Percentiles rank a stretch among this genome's conserved stretches.
Evolutionary conservation across 1,139 yeast genomes (phyloP).

Genomic region (Zygosaccharomyces pseudobailii): DNA sequence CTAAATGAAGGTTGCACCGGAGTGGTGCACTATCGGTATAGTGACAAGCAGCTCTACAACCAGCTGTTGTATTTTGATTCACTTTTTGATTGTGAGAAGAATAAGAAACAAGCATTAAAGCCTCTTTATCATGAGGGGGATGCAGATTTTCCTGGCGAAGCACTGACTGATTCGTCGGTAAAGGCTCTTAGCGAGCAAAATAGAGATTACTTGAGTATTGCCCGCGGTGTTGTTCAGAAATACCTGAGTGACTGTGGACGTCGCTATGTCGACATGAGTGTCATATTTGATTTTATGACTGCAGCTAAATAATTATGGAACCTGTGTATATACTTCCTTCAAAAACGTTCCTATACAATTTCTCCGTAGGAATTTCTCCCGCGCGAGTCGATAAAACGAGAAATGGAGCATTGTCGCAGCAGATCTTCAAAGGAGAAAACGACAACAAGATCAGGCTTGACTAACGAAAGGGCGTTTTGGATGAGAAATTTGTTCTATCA

Average conservation of each 20-base stretch:
- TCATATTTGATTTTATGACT: conserved; percentile 59
- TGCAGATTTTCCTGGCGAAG: conserved; percentile 36
- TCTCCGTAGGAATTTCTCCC: background rate
- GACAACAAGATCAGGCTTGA: background rate
- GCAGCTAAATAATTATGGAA: background rate
- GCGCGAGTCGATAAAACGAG: background rate
- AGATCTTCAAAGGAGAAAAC: background rate
- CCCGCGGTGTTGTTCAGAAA: conserved; percentile 62
- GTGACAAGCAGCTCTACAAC: conserved; percentile 77
- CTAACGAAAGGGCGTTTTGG: background rate
- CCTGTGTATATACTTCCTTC: background rate
- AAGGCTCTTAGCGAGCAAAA: conserved; percentile 80
- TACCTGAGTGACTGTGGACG: conserved; percentile 84
- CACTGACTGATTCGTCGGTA: conserved; percentile 52
- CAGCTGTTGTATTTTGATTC: conserved; percentile 78
- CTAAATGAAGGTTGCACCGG: conserved; percentile 70
- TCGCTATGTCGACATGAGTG: conserved; percentile 82
- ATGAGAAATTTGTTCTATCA: background rate
- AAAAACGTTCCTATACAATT: background rate
- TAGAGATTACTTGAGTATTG: conserved; percentile 52
- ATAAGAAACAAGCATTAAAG: conserved; percentile 51
- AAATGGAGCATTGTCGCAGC: background rate
- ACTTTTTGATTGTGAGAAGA: conserved; percentile 78
- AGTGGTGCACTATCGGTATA: conserved; percentile 69
- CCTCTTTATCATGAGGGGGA: conserved; percentile 41